Percentiles rank a stretch among this genome's conserved stretches.
phyloP scores from a whole-genome alignment of 495 filamentous ascomycete species.

The Podospora conica region DNA sequence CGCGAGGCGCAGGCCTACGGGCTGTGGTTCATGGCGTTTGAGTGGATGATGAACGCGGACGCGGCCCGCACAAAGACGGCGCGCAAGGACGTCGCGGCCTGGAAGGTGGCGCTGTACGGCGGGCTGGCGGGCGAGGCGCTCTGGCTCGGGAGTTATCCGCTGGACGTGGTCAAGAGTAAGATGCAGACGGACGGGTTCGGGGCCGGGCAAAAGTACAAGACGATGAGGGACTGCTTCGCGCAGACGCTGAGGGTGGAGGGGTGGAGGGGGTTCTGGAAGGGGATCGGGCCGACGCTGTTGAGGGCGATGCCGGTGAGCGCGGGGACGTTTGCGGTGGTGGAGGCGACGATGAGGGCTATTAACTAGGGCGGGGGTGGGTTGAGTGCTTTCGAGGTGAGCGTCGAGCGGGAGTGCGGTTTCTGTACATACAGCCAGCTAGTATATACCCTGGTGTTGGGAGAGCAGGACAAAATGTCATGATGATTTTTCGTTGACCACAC shows the following conservation, averaged over 20 bases:
- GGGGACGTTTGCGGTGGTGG: conserved; percentile 85
- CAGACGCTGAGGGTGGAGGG: conserved; percentile 78
- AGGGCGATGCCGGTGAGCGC: conserved; percentile 97
- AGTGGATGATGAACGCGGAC: conserved; percentile 92
- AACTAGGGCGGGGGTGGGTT: conserved; percentile 23
- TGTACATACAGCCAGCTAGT: not conserved
- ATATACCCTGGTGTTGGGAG: not conserved
- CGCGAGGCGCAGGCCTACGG: conserved; percentile 95
- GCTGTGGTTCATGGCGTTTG: conserved; percentile 88
- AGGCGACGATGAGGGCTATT: conserved; percentile 57
- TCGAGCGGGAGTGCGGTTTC: not conserved
- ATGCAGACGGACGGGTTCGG: conserved; percentile 96
- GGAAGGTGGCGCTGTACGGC: conserved; percentile 87
- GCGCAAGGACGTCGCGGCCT: conserved; percentile 68
- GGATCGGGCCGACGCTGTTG: conserved; percentile 84
- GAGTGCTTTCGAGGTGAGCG: not conserved
- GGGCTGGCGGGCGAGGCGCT: conserved; percentile 89
- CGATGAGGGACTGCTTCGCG: conserved; percentile 83
- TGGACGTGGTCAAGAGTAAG: conserved; percentile 98
- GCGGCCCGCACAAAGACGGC: conserved; percentile 64
- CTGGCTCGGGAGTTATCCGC: conserved; percentile 88
- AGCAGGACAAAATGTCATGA: not conserved
- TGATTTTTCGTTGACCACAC: not conserved
- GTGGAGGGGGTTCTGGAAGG: conserved; percentile 87
- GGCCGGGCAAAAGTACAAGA: conserved; percentile 57